Evolutionary conservation across 2,329 filamentous ascomycete species (phyloP), one percentile per base, ranked within the genome.

Genomic region (Cercospora beticola): DNA sequence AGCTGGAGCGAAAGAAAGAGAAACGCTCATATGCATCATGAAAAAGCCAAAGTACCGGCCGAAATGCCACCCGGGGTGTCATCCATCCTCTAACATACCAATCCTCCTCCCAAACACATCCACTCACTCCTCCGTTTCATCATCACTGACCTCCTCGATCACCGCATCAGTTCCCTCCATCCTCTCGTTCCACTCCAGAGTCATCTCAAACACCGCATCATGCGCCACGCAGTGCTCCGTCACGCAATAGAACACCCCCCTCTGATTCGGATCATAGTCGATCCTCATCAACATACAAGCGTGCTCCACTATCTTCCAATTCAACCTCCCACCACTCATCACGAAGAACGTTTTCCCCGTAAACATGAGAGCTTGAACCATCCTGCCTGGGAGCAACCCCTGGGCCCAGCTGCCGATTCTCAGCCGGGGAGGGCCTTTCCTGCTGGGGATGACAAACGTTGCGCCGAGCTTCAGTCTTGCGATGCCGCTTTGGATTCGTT

Each of bases 141-240:
- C 46, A 5, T 52, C 18, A 21, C 18, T 52, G 1, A 21, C 18
- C 18, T 52, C n/a, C 46, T 40, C 36, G 2, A 40, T 40, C 2
- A 8, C 36, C 14, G 36, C 36, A 40, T 40, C 36, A 0, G 36
- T 2, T 6, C 0, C 36, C 36, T 7, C 0, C 46, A 21, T 14
- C 46, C 46, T 52, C 21, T 3, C 12, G 5, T 46, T 62, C 33
- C 33, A 36, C 23, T 62, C 60, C 21, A 62, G 16, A 10, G 60
- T 30, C 36, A 62, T 62, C 36, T 62, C 60, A 9, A 62, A 62
- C 0, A 62, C 60, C 1, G 40, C 36, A 62, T 62, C 60, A 18
- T 62, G 60, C 40, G 40, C 26, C 0, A 31, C 23, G 36, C 60
- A 62, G 21, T 62, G 16, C 9, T 18, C 40, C 23, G 21, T 46